Percentiles rank a stretch among this genome's conserved stretches.
Evolutionary conservation across 1,284 basidiomycete species (phyloP).

Genomic region (Austroboletus niveus): DNA sequence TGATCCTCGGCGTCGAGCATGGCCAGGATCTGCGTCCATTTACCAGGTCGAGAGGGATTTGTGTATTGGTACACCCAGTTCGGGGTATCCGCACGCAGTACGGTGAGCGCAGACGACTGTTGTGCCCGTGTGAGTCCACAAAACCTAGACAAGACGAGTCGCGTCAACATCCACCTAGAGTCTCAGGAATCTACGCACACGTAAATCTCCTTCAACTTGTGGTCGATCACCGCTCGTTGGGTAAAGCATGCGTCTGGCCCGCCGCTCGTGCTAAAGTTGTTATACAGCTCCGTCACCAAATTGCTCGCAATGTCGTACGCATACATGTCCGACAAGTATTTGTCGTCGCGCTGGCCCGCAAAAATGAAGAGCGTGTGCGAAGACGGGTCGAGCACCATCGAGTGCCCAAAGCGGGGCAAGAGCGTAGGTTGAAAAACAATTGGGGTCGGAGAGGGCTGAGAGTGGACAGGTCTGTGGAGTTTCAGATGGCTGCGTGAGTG

Average conservation of each 20-base stretch:
- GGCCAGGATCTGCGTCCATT: slow-evolving; percentile 58
- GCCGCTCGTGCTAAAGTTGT: slow-evolving; percentile 53
- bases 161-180: background rate
- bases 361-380: slow-evolving; percentile 64
- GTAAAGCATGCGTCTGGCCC: slow-evolving; percentile 70
- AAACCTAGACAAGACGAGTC: slow-evolving; percentile 41
- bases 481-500: no score
- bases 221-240: slow-evolving; percentile 67
- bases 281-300: slow-evolving; percentile 58
- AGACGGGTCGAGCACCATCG: slow-evolving; percentile 69
- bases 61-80: slow-evolving; percentile 67
- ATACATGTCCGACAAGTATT: slow-evolving; percentile 72
- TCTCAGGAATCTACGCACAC: slow-evolving; percentile 46
- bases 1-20: slow-evolving; percentile 17
- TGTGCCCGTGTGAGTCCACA: slow-evolving; percentile 53
- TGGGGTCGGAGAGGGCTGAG: slow-evolving; percentile 14
- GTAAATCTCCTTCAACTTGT: slow-evolving; percentile 63
- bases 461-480: slow-evolving; percentile 34
- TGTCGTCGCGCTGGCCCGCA: slow-evolving; percentile 65
- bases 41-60: slow-evolving; percentile 47
- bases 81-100: slow-evolving; percentile 47
- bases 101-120: slow-evolving; percentile 40
- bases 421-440: slow-evolving; percentile 37
- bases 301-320: slow-evolving; percentile 61
- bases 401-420: slow-evolving; percentile 68